Evolutionary conservation across 2,329 filamentous ascomycete species (phyloP).

Genomic region (Talaromyces sp.): DNA sequence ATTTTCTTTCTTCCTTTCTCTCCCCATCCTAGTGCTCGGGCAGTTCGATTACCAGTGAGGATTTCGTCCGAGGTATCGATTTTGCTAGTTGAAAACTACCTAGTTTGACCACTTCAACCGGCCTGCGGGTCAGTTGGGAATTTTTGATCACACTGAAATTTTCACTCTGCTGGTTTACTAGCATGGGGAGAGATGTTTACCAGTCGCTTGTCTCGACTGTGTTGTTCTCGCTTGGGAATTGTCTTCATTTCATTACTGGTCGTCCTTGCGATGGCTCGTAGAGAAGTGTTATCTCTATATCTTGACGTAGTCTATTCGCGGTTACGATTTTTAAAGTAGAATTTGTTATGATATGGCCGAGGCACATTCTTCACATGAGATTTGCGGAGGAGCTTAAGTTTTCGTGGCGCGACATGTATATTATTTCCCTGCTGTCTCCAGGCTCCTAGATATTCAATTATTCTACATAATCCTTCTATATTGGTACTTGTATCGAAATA

Average conservation of each 20-base stretch:
- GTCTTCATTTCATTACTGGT: constrained; percentile 41
- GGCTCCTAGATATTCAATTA: not conserved
- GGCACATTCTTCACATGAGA: not conserved
- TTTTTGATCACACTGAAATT: constrained; percentile 59
- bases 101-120: constrained; percentile 71
- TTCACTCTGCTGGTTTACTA: constrained; percentile 1
- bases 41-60: constrained; percentile 82
- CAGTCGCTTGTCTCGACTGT: not conserved
- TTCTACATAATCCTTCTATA: not conserved
- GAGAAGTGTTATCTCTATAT: constrained; percentile 30
- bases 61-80: constrained; percentile 80
- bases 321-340: not conserved
- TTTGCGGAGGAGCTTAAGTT: not conserved
- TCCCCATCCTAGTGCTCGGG: constrained; percentile 54
- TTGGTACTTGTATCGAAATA: not conserved
- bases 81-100: constrained; percentile 90
- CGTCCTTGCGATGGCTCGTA: constrained; percentile 36
- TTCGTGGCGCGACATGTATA: not conserved
- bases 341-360: not conserved
- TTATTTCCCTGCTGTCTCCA: not conserved
- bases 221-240: constrained; percentile 18
- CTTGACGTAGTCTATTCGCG: not conserved
- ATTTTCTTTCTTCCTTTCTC: constrained; percentile 35
- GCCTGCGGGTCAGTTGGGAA: constrained; percentile 70
- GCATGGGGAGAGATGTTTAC: not conserved